A percentile compares a stretch with the other conserved stretches of the same genome.
These are phyloP conservation scores for Cucurbita pepo DNA, from an alignment of 306 rosid species.

Conservation along the genomic window DNA sequence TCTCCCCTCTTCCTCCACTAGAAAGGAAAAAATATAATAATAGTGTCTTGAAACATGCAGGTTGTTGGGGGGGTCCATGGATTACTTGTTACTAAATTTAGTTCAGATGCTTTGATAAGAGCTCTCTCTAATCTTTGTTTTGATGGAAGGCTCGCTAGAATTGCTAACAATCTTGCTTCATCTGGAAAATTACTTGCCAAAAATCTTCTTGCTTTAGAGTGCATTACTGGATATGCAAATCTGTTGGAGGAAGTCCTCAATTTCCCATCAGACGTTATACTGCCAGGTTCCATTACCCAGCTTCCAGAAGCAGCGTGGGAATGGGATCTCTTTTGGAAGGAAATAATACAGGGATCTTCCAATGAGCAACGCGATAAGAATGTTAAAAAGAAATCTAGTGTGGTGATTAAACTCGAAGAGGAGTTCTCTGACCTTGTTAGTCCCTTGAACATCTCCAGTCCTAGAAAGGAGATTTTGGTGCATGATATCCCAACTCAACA, in stretches of 20 bases:
- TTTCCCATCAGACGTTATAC: conserved; percentile 61
- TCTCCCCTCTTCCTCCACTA: neutral
- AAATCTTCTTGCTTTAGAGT: conserved; percentile 67
- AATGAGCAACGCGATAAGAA: conserved; percentile 15
- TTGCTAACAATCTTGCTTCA: conserved; percentile 55
- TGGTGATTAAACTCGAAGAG: conserved; percentile 51
- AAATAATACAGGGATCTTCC: conserved; percentile 13
- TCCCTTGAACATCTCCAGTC: conserved; percentile 24
- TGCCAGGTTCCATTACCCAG: conserved; percentile 63
- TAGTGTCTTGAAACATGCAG: conserved; percentile 22
- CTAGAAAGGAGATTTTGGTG: conserved; percentile 26
- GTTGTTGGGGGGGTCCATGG: conserved; percentile 59
- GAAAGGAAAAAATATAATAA: neutral
- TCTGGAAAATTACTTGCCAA: conserved; percentile 64
- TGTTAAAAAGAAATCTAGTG: conserved; percentile 14
- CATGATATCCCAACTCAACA: conserved; percentile 29
- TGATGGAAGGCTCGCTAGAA: conserved; percentile 66
- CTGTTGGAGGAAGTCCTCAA: conserved; percentile 72
- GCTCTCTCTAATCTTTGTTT: conserved; percentile 57
- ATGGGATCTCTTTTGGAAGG: conserved; percentile 51
- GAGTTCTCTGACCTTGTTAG: conserved; percentile 27
- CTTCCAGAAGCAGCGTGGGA: conserved; percentile 59
- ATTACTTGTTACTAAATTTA: conserved; percentile 42
- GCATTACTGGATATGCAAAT: conserved; percentile 61
- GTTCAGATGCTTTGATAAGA: conserved; percentile 53